phyloP scores from a whole-genome alignment of 805 yeast genomes.

The Yarrowia phangngaensis region DNA sequence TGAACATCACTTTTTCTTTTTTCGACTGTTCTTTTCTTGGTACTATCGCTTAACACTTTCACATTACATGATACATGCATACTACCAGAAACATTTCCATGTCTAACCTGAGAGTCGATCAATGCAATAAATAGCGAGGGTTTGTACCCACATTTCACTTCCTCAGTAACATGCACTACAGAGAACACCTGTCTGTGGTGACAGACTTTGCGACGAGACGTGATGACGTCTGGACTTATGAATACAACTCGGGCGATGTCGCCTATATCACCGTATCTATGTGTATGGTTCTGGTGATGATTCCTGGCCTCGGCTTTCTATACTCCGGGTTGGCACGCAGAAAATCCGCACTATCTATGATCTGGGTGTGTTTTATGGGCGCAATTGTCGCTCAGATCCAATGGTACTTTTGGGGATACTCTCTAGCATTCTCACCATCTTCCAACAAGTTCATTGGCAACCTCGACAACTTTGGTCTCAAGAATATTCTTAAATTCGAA shows the following conservation, averaged over 20 bases:
- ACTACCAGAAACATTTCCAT: too few species aligned
- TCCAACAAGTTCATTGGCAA: constrained; percentile 90
- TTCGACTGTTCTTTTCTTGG: too few species aligned
- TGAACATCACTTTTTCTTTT: too few species aligned
- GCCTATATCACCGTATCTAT: constrained; percentile 41
- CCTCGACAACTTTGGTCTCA: constrained; percentile 74
- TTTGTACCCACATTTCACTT: too few species aligned
- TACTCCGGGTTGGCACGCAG: constrained; percentile 89
- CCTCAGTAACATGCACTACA: constrained; percentile 25
- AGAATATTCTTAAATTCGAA: constrained; percentile 55
- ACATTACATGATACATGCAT: too few species aligned
- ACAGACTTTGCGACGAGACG: constrained; percentile 4
- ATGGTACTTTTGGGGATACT: constrained; percentile 99
- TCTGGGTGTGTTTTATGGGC: constrained; percentile 74
- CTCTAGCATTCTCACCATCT: constrained; percentile 76
- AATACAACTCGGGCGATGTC: constrained; percentile 42
- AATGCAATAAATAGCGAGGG: too few species aligned
- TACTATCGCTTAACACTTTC: too few species aligned
- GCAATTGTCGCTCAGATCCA: constrained; percentile 73
- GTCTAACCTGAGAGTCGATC: too few species aligned
- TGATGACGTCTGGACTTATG: constrained; percentile 24
- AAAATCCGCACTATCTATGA: constrained; percentile 81
- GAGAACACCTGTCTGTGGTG: constrained; percentile 23
- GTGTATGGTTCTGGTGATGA: constrained; percentile 75
- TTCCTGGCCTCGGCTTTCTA: constrained; percentile 89